Conservation (phyloP, 2,329 filamentous ascomycete species). For the Microcyclosporella mali region DNA sequence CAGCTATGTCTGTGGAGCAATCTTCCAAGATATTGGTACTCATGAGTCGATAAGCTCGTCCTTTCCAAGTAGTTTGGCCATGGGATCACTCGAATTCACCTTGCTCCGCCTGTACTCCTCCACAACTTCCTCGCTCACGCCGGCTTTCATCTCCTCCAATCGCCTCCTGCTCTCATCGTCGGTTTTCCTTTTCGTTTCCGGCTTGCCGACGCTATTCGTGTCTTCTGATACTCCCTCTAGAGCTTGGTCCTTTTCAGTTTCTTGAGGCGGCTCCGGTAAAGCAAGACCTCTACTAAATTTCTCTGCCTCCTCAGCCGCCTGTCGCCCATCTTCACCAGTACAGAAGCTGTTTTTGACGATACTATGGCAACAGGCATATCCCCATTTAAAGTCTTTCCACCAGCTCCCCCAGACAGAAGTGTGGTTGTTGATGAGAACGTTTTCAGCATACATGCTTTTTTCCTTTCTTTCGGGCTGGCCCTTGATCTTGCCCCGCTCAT, state of each 20-base stretch:
- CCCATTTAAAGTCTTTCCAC: constrained; percentile 95
- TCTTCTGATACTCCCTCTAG: constrained; percentile 35
- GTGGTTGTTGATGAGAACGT: constrained; percentile 85
- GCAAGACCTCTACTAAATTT: constrained; percentile 46
- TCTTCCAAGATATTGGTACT: neutral
- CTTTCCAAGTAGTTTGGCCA: constrained; percentile 73
- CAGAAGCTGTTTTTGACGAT: constrained; percentile 95
- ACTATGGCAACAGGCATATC: constrained; percentile 91
- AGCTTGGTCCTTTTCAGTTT: constrained; percentile 41
- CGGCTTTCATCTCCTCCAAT: constrained; percentile 69
- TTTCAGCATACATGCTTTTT: constrained; percentile 88
- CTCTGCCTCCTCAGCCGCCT: constrained; percentile 72
- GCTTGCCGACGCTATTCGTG: constrained; percentile 38
- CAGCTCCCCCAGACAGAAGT: constrained; percentile 91
- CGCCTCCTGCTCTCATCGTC: constrained; percentile 59
- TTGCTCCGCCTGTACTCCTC: constrained; percentile 77
- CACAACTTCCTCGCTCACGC: constrained; percentile 75
- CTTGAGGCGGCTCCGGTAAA: constrained; percentile 30
- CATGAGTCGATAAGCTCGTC: constrained; percentile 53
- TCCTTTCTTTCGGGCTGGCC: constrained; percentile 69
- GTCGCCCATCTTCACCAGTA: constrained; percentile 81
- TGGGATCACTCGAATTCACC: constrained; percentile 71
- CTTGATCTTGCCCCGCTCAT: constrained; percentile 83
- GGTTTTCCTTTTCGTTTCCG: constrained; percentile 37
- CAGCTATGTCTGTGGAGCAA: no score